Conservation (phyloP, 495 filamentous ascomycete species). For the Tuber borchii region DNA sequence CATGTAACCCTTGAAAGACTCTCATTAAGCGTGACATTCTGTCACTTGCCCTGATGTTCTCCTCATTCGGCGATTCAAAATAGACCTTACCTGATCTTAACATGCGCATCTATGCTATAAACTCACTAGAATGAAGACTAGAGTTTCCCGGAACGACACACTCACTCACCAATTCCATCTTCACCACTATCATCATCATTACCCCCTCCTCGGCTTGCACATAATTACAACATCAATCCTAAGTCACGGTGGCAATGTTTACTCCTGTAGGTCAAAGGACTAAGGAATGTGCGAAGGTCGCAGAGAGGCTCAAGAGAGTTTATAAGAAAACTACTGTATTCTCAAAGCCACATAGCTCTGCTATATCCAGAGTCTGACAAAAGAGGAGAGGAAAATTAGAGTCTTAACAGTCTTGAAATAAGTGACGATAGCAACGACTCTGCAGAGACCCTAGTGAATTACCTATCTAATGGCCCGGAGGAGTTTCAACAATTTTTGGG, state of each 20-base stretch:
- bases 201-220: not conserved
- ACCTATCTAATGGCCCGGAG: not conserved
- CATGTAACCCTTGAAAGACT: not conserved
- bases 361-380: not conserved
- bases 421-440: not conserved
- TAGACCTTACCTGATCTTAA: not conserved
- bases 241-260: not conserved
- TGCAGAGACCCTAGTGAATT: not conserved
- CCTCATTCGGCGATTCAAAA: not conserved
- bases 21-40: not conserved
- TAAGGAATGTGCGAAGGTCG: not conserved
- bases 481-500: not conserved
- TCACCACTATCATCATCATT: not conserved
- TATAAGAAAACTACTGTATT: not conserved
- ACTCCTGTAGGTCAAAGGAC: not conserved
- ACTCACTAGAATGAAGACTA: not conserved
- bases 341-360: not conserved
- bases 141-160: not conserved
- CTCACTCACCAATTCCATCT: not conserved
- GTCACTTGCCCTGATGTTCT: not conserved
- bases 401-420: not conserved
- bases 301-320: too few relatives aligned
- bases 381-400: not conserved
- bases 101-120: not conserved
- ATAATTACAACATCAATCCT: not conserved